phyloP scores from a whole-genome alignment of 2,329 filamentous ascomycete species.

The Pleoardoris graminearum region DNA sequence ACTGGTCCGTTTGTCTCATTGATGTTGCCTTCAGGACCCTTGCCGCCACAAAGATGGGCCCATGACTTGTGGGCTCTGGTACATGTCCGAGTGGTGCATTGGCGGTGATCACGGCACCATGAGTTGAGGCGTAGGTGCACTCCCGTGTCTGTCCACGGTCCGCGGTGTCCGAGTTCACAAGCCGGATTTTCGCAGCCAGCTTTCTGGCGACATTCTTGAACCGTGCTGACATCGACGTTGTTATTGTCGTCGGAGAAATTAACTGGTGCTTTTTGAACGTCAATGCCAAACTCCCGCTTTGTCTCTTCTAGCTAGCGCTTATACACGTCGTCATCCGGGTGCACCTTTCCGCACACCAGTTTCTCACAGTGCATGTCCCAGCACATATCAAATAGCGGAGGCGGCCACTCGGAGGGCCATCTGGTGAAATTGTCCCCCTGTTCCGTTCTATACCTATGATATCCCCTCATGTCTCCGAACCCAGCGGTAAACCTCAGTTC shows the following conservation, averaged over 20 bases:
- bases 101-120: neutral
- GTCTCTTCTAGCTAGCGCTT: neutral
- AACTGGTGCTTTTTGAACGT: no score
- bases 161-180: neutral
- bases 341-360: neutral
- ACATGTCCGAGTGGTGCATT: neutral
- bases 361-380: neutral
- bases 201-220: neutral
- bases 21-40: neutral
- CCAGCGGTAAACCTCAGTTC: neutral
- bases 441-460: neutral
- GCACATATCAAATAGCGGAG: neutral
- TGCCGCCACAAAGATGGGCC: neutral
- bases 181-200: neutral
- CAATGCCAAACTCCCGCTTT: no score
- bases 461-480: neutral
- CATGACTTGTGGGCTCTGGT: neutral
- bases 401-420: neutral
- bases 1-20: neutral
- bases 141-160: neutral
- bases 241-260: neutral
- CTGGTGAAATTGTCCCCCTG: neutral
- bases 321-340: neutral
- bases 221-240: neutral
- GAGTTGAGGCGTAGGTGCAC: neutral